Base-by-base conservation (phyloP, 139 green algal species). In the Tetradesmus obliquus region DNA sequence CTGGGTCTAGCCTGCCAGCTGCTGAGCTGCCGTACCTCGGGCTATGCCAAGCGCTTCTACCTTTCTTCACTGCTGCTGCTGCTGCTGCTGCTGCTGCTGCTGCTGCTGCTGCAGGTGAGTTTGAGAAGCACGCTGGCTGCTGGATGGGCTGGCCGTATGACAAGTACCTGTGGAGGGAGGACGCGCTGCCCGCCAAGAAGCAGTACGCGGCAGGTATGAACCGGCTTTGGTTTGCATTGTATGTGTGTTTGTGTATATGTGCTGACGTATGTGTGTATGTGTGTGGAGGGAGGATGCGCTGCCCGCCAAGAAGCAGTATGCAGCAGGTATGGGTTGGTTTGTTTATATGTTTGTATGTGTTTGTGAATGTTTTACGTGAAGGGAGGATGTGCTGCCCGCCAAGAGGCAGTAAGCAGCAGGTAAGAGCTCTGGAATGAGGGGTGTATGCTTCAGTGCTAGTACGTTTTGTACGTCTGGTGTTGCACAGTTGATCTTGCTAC, bases 91-190 rank as follows among this genome's bases (percentile, higher is more conserved):
- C 83, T 74, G 58, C 58, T 89, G 3, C 24, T 81, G 4, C 62
- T 80, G 51, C 54, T 53, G 20, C 20, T 72, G n/a, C 54, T 15
- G 12, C 69, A 91, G 87, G 87, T 12, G 93, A 95, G 86, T 93
- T 91, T 81, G 93, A 95, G 91, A 89, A 81, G 32, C 91, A 93
- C 57, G 94, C 82, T 10, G 90, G 86, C 82, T 96, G 94, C 86
- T 97, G 95, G 95, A 96, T 97, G 94, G 95, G 94, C 17, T 97
- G 94, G 93, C 95, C 95, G n/a, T 92, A 96, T 88, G 74, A 90
- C 85, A 79, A 83, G 69, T 95, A 94, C 93, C 93, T 97, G 80
- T 97, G 95, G 95, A 86, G 94, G 3, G 94, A 95, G 79, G 79
- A 83, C 19, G 93, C 92, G 9, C 80, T 89, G 90, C 95, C 95